Evolutionary conservation across 345 rosid genomes (phyloP).

Genomic region (Kandelia obovata): DNA sequence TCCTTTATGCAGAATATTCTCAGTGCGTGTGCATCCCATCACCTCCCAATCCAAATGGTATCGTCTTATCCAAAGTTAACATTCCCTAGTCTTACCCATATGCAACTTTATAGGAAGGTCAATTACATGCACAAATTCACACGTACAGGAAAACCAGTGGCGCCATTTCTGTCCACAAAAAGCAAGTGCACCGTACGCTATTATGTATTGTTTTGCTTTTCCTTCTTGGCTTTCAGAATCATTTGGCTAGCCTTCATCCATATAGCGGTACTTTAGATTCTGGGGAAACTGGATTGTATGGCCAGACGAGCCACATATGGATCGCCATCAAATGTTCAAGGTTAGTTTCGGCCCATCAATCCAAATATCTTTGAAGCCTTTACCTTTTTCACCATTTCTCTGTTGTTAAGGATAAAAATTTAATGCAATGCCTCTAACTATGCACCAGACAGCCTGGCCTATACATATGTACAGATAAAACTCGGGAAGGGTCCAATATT

Average conservation of each 20-base stretch:
- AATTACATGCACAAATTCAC: too few relatives aligned
- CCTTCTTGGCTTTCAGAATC: conserved; percentile 29
- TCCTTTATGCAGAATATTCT: not conserved
- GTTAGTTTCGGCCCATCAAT: conserved; percentile 22
- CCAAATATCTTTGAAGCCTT: conserved; percentile 38
- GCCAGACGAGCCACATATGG: conserved; percentile 17
- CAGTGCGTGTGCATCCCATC: not conserved
- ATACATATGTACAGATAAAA: not conserved
- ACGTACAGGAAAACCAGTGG: not conserved
- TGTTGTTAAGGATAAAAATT: not conserved
- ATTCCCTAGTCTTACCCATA: not conserved
- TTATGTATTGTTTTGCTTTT: not conserved
- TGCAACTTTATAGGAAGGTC: not conserved
- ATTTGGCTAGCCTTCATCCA: conserved; percentile 22
- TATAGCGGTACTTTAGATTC: conserved; percentile 21
- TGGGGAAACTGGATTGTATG: conserved; percentile 18
- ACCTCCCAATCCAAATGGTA: not conserved
- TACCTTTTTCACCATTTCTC: conserved; percentile 15
- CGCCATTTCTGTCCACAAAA: conserved; percentile 7
- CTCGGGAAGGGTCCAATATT: not conserved
- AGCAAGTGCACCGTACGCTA: not conserved
- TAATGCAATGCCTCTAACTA: not conserved
- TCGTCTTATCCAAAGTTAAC: not conserved
- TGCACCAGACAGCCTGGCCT: not conserved
- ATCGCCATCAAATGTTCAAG: conserved; percentile 31